Evolutionary conservation across 1,284 basidiomycete species (phyloP), one percentile per base, ranked within the genome.

Genomic region (Moesziomyces sp.): DNA sequence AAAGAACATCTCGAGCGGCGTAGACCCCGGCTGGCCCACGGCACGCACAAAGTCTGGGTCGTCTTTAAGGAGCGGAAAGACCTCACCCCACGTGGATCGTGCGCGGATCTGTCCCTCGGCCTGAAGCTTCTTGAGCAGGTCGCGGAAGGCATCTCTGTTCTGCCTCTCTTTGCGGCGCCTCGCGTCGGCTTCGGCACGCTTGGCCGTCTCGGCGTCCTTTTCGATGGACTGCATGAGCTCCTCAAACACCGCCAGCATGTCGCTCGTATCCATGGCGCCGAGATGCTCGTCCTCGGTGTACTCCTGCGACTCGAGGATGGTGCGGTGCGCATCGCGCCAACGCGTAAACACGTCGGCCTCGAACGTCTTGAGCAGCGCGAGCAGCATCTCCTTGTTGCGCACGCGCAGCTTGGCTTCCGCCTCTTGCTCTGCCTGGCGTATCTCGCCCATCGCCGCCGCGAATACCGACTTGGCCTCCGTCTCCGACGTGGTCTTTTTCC

Each of bases 1-100:
- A 93, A 93, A 97, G 86, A 97, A 99, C 11, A 99, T 88, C 74
- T 99, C 96, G 44, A 99, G 87, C 1, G 96, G 94, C 70, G 92
- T 93, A 3, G 93, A 96, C 16, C 97, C 97, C 5, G 93, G 91
- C 80, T 92, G 92, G 1, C 94, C 95, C 7, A 97, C 89, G 83
- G 97, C 89, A 63, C 89, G 87, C 34, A 90, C 86, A 85, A 97
- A 97, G n/a, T 93, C 90, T 46, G 88, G 86, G 78, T 97, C 93
- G 34, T 90, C 86, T 24, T 88, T 87, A 85, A 99, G 90, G 23
- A 87, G 84, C 0, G 92, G 90, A 74, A 93, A 93, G 24, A 94
- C 88, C 38, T 92, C 88, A 84, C 94, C 94, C 95, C 95, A 99
- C 82, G 94, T 96, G 3, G 90, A 89, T 30, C 90, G 89, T 7